Conservation (phyloP, 495 filamentous ascomycete species). For the Aspergillus diversus region DNA sequence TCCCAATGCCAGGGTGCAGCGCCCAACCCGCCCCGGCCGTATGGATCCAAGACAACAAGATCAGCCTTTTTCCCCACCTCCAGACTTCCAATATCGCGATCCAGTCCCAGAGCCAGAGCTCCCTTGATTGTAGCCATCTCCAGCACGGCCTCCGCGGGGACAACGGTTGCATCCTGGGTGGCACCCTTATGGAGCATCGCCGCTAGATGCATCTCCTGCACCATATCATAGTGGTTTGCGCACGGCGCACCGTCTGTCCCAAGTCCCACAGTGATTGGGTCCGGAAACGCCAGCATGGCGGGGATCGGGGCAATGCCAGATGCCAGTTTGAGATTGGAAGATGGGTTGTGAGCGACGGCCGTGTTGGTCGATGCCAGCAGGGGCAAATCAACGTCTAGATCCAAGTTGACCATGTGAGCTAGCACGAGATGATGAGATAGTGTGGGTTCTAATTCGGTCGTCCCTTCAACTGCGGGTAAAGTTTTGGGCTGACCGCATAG, state of each 20-base stretch:
- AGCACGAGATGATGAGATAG: constrained; percentile 43
- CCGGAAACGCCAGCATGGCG: constrained; percentile 32
- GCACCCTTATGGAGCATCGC: constrained; percentile 54
- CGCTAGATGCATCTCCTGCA: constrained; percentile 56
- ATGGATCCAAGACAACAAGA: constrained; percentile 51
- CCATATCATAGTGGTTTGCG: constrained; percentile 52
- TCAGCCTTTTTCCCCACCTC: constrained; percentile 59
- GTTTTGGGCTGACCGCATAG: constrained; percentile 30
- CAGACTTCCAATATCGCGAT: constrained; percentile 50
- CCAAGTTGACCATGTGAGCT: constrained; percentile 52
- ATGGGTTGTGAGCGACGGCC: constrained; percentile 53
- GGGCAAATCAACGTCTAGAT: constrained; percentile 44
- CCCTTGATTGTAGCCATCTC: constrained; percentile 57
- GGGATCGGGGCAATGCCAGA: constrained; percentile 53
- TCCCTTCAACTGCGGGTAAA: neutral
- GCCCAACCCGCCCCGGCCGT: constrained; percentile 13
- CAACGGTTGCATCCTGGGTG: constrained; percentile 44
- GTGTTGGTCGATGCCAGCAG: constrained; percentile 42
- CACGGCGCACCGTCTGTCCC: constrained; percentile 57
- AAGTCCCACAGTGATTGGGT: constrained; percentile 41
- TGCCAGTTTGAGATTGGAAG: constrained; percentile 54
- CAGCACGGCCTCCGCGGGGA: constrained; percentile 49
- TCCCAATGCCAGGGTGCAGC: constrained; percentile 18
- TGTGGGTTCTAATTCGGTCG: neutral
- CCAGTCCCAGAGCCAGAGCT: constrained; percentile 52